Base-by-base conservation (phyloP, 208 protist genomes). In the Trypanosoma cruzi region DNA sequence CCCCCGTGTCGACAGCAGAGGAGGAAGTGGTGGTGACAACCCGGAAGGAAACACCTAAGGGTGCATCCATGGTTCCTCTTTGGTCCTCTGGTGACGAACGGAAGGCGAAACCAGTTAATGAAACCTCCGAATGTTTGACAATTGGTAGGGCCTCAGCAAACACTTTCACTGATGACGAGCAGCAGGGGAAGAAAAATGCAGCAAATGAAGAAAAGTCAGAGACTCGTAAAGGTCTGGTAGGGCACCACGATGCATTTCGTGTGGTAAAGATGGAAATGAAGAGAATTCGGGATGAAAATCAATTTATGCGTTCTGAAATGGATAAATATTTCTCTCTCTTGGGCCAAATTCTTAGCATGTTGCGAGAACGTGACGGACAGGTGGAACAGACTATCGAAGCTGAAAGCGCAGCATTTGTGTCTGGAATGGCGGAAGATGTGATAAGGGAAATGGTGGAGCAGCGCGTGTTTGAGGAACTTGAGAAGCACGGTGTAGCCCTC, bases 391-490 rank as follows among this genome's bases (percentile, higher is more conserved):
- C 18, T n/a, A 28, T 50, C 28, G 34, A 31, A 20, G 42, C 49
- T 32, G 50, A 53, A 56, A 44, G 18, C n/a, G 29, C 22, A n/a
- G 53, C 14, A 22, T 40, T 66, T 36, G 31, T 29, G 2, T 67
- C 69, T 34, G 22, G n/a, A n/a, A 34, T 75, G 5, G 54, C 20
- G 2, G 44, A 62, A 64, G 69, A 68, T n/a, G 46, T 68, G 6
- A 44, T 75, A 40, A 54, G 42, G 18, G 52, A 62, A 2, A 57
- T 68, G 52, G 69, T 68, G 37, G 60, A 68, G 26, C 54, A 68
- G 37, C 29, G 40, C 3, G 62, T 75, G 10, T 64, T 55, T 57
- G 52, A 68, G 10, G 3, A 42, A 54, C 42, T 68, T 22, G n/a
- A 46, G 16, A 37, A 68, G 49, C 50, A 75, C 40, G 69, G 61